phyloP scores from a whole-genome alignment of 139 green algal species.

The Chlorella sp. region DNA sequence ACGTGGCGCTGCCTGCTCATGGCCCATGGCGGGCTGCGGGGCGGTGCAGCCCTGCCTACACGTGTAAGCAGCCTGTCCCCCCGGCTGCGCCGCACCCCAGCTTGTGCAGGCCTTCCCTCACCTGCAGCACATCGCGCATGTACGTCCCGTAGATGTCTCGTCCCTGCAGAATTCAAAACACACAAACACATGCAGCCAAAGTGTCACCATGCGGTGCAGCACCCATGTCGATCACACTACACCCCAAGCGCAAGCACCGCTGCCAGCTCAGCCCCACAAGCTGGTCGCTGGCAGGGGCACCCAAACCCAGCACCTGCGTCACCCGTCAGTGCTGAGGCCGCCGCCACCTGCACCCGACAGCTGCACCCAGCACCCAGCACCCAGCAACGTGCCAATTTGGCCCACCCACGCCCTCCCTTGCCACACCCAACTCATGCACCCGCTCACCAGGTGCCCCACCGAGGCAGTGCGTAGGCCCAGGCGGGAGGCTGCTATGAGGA shows the following conservation, averaged over 20 bases:
- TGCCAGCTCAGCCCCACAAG: too few relatives aligned
- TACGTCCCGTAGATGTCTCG: conserved; percentile 87
- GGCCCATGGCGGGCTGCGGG: not conserved
- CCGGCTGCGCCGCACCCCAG: not conserved
- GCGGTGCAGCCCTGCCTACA: not conserved
- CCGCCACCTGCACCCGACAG: too few relatives aligned
- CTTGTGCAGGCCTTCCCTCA: conserved; percentile 28
- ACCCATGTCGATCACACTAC: too few relatives aligned
- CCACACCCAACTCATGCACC: not conserved
- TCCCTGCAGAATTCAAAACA: conserved; percentile 16
- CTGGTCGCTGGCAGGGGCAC: too few relatives aligned
- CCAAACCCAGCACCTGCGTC: too few relatives aligned
- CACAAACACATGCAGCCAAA: not conserved
- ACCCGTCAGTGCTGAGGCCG: not conserved
- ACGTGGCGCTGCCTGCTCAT: not conserved
- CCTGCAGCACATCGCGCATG: conserved; percentile 75
- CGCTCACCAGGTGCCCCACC: conserved; percentile 77
- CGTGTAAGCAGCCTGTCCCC: too few relatives aligned
- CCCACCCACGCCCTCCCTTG: not conserved
- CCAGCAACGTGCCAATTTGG: not conserved
- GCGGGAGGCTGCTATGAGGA: conserved; percentile 88
- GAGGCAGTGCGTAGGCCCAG: conserved; percentile 78
- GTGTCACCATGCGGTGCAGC: not conserved
- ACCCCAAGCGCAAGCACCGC: too few relatives aligned
- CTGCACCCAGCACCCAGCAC: not conserved